These are phyloP conservation scores for Lathyrus aphaca DNA, from an alignment of 306 rosid genomes.

Conservation along the genomic window DNA sequence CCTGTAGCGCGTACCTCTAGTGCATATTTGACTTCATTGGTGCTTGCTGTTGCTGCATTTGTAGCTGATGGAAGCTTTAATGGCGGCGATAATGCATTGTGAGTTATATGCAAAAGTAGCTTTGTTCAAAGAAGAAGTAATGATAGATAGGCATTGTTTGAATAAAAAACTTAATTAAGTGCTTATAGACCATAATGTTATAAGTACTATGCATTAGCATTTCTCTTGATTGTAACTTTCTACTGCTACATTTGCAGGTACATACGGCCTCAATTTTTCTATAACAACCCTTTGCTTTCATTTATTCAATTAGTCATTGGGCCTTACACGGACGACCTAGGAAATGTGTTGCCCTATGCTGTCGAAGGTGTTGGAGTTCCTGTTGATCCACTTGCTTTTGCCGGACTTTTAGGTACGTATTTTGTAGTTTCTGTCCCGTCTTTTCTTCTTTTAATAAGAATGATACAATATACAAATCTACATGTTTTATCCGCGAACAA, in stretches of 20 bases:
- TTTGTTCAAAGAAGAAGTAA: not conserved
- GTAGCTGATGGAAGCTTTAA: slow-evolving; percentile 91
- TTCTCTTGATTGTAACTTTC: slow-evolving; percentile 8
- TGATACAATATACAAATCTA: slow-evolving; percentile 10
- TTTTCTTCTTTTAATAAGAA: slow-evolving; percentile 12
- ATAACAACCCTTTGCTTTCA: slow-evolving; percentile 86
- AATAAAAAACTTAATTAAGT: not conserved
- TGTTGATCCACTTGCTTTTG: slow-evolving; percentile 95
- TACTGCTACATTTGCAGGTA: slow-evolving; percentile 61
- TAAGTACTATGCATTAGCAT: not conserved
- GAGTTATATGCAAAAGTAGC: slow-evolving; percentile 32
- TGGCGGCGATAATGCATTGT: slow-evolving; percentile 94
- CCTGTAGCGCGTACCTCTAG: slow-evolving; percentile 88
- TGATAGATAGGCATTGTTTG: not conserved
- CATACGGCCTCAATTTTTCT: slow-evolving; percentile 91
- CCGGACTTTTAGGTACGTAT: slow-evolving; percentile 80
- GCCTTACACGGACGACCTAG: slow-evolving; percentile 92
- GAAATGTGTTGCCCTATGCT: slow-evolving; percentile 91
- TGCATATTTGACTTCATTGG: slow-evolving; percentile 80
- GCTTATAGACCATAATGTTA: not conserved
- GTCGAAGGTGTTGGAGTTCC: slow-evolving; percentile 99
- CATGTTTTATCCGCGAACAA: not conserved
- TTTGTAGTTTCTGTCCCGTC: slow-evolving; percentile 2
- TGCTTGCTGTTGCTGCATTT: slow-evolving; percentile 81
- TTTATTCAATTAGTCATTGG: slow-evolving; percentile 83